Evolutionary conservation across 805 yeast genomes (phyloP).

Genomic region (Saturnispora ahearnii): DNA sequence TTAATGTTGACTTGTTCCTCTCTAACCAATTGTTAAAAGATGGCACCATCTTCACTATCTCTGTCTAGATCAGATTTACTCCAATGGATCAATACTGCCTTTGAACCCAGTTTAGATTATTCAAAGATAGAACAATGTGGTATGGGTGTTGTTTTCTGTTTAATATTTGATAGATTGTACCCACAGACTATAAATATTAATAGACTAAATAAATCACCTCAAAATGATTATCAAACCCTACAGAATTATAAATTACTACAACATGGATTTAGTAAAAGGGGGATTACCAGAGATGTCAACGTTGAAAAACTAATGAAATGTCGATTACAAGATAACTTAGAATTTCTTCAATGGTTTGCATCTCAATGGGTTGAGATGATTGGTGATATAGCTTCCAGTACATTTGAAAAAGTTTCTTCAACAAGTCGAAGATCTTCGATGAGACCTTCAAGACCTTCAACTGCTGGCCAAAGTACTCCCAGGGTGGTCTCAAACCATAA

Average conservation of each 20-base stretch:
- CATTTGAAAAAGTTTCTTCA: background rate
- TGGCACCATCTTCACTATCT: constrained; percentile 30
- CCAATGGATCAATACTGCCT: constrained; percentile 72
- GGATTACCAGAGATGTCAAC: constrained; percentile 64
- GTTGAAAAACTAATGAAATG: constrained; percentile 80
- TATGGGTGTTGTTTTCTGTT: constrained; percentile 91
- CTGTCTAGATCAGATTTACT: constrained; percentile 80
- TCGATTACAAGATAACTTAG: constrained; percentile 87
- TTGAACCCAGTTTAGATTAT: constrained; percentile 43
- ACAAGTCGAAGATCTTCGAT: constrained; percentile 8
- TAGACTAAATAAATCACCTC: constrained; percentile 64
- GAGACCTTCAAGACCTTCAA: constrained; percentile 3
- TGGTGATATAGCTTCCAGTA: constrained; percentile 6
- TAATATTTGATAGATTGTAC: constrained; percentile 75
- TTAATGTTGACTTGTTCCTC: background rate
- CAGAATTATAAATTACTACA: constrained; percentile 83
- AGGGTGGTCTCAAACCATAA: constrained; percentile 1
- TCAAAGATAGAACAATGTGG: constrained; percentile 90
- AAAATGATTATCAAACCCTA: constrained; percentile 65
- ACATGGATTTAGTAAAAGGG: constrained; percentile 61
- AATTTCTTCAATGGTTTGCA: constrained; percentile 88
- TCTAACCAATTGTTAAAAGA: background rate
- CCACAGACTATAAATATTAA: constrained; percentile 68
- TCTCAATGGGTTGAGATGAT: constrained; percentile 60
- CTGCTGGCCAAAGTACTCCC: constrained; percentile 4